These are phyloP conservation scores for Clonostachys chloroleuca DNA, from an alignment of 2,329 filamentous ascomycete genomes.

Conservation along the genomic window DNA sequence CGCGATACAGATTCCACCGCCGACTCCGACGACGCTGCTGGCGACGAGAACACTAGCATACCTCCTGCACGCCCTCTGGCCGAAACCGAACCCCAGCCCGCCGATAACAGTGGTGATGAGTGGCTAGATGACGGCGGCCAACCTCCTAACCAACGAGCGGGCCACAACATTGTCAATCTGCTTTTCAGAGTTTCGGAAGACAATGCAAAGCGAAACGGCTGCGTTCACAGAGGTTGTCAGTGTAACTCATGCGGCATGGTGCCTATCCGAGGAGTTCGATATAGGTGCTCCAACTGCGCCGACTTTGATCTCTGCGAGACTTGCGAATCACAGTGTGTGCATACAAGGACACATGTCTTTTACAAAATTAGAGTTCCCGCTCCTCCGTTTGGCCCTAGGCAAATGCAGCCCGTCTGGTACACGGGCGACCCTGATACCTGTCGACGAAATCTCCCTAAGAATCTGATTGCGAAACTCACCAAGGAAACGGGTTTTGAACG, in stretches of 20 bases:
- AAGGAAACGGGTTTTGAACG: constrained; percentile 76
- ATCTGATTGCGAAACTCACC: constrained; percentile 63
- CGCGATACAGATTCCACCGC: constrained; percentile 31
- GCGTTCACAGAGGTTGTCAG: constrained; percentile 86
- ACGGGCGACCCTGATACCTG: constrained; percentile 78
- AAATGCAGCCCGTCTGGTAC: constrained; percentile 82
- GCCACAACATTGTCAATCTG: constrained; percentile 78
- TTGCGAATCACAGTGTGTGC: constrained; percentile 75
- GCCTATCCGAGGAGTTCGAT: constrained; percentile 88
- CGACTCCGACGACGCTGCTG: constrained; percentile 30
- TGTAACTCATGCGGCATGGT: constrained; percentile 87
- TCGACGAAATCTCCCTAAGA: constrained; percentile 60
- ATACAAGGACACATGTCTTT: constrained; percentile 90
- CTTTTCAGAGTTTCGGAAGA: constrained; percentile 93
- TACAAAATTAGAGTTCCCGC: constrained; percentile 93
- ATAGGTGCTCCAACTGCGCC: constrained; percentile 91
- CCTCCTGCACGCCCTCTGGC: neutral
- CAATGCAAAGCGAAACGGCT: constrained; percentile 81
- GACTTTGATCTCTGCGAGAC: constrained; percentile 95
- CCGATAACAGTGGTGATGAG: constrained; percentile 48
- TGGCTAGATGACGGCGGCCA: constrained; percentile 25
- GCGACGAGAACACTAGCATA: constrained; percentile 36
- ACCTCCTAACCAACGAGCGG: constrained; percentile 44
- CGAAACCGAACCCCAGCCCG: constrained; percentile 9
- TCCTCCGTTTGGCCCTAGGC: constrained; percentile 75